Evolutionary conservation across 2,329 filamentous ascomycete genomes (phyloP).

Genomic region (Paradendryphiella salina): DNA sequence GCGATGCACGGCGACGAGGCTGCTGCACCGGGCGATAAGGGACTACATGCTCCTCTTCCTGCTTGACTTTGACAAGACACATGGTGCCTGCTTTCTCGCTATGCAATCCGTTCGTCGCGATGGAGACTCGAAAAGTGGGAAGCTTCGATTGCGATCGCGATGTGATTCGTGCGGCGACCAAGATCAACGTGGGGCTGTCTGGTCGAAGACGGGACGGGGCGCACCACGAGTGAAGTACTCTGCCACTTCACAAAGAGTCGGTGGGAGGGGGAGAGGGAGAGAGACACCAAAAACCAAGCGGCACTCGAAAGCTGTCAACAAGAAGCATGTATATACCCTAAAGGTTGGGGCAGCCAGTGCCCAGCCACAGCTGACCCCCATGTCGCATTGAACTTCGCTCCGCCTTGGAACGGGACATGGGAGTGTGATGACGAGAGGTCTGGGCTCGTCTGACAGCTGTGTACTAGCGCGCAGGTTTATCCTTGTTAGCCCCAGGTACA

Average conservation of each 20-base stretch:
- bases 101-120: constrained; percentile 3
- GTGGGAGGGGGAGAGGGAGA: background rate
- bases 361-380: constrained; percentile 40
- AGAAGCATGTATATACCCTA: constrained; percentile 23
- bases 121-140: constrained; percentile 5
- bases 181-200: constrained; percentile 30
- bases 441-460: constrained; percentile 19
- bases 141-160: constrained; percentile 33
- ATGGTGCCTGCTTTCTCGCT: constrained; percentile 33
- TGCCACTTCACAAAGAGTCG: background rate
- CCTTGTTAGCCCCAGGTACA: constrained; percentile 29
- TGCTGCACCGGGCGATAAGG: constrained; percentile 44
- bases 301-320: constrained; percentile 21
- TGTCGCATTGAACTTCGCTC: constrained; percentile 27
- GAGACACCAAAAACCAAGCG: constrained; percentile 14
- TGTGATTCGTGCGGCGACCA: constrained; percentile 38
- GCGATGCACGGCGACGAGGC: constrained; percentile 34
- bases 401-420: constrained; percentile 31
- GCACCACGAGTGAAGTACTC: constrained; percentile 10
- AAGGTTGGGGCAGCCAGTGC: constrained; percentile 29
- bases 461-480: constrained; percentile 18
- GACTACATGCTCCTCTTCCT: constrained; percentile 51
- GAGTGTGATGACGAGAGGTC: constrained; percentile 24
- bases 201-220: constrained; percentile 14
- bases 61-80: constrained; percentile 54